Conservation (phyloP, 1,284 basidiomycete genomes). For the Sphagnurus paluster region DNA sequence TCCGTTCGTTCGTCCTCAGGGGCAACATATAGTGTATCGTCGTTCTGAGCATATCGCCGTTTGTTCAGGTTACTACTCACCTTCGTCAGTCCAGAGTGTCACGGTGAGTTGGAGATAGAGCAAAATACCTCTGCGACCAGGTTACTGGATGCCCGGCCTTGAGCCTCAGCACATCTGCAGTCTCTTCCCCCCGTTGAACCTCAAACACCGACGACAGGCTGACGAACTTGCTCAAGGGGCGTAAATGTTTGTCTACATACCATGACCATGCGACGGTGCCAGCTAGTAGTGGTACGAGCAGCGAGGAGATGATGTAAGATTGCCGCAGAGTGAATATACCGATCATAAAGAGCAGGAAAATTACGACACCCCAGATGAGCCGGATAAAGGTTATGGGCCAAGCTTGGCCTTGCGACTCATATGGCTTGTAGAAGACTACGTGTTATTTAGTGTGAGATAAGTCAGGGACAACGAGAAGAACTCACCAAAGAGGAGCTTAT, state of each 20-base stretch:
- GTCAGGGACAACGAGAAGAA: constrained; percentile 11
- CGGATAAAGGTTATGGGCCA: constrained; percentile 92
- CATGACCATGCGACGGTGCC: constrained; percentile 83
- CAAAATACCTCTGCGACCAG: constrained; percentile 82
- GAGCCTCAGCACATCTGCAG: constrained; percentile 71
- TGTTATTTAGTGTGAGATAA: constrained; percentile 2
- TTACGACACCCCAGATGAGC: constrained; percentile 84
- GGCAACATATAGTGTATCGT: constrained; percentile 93
- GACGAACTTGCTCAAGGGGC: constrained; percentile 81
- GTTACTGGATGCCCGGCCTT: constrained; percentile 80
- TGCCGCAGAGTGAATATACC: constrained; percentile 89
- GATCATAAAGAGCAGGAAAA: constrained; percentile 91
- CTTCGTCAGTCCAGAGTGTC: constrained; percentile 12
- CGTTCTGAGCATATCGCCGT: constrained; percentile 86
- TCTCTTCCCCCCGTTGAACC: constrained; percentile 82
- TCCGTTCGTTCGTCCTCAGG: constrained; percentile 89
- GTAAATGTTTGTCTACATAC: constrained; percentile 71
- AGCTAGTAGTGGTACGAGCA: constrained; percentile 78
- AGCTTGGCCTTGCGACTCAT: constrained; percentile 90
- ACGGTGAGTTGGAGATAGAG: no score
- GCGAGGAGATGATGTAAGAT: constrained; percentile 72
- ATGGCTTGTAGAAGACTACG: constrained; percentile 89
- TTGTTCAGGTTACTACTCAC: constrained; percentile 72
- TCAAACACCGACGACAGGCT: constrained; percentile 86
- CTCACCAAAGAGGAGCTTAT: constrained; percentile 91